These are phyloP conservation scores for Suillus hirtellus DNA, from an alignment of 768 basidiomycete species.

Conservation along the genomic window DNA sequence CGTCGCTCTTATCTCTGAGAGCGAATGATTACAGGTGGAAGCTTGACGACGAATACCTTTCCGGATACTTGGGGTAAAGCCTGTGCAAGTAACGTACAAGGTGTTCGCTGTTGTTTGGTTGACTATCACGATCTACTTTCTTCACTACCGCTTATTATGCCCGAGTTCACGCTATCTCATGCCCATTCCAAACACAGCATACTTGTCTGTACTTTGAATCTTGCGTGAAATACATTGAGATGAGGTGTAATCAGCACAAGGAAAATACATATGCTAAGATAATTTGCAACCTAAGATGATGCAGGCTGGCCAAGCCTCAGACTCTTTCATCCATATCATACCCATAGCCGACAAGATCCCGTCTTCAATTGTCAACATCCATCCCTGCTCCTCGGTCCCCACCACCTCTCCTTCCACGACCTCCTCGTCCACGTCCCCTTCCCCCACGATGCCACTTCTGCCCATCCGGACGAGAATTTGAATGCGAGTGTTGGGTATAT, in stretches of 20 bases:
- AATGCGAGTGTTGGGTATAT: constrained; percentile 36
- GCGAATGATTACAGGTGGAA: constrained; percentile 42
- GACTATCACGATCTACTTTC: constrained; percentile 6
- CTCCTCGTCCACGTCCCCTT: constrained; percentile 24
- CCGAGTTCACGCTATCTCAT: neutral
- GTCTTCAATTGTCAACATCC: constrained; percentile 30
- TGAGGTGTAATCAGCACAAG: neutral
- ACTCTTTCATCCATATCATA: neutral
- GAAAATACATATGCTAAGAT: constrained; percentile 8
- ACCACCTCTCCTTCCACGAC: constrained; percentile 21
- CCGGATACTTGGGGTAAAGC: neutral
- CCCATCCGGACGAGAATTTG: constrained; percentile 23
- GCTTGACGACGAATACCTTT: neutral
- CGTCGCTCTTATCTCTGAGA: constrained; percentile 80
- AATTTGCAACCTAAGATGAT: neutral
- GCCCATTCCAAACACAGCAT: neutral
- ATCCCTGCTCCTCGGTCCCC: constrained; percentile 19
- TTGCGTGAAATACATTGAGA: constrained; percentile 1
- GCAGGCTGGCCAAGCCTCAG: neutral
- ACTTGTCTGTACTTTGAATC: neutral
- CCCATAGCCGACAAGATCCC: neutral
- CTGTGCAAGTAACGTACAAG: neutral
- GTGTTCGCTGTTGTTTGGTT: neutral
- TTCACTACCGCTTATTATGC: constrained; percentile 3
- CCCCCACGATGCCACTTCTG: constrained; percentile 31